A percentile compares a stretch with the other conserved stretches of the same genome.
Evolutionary conservation across 2,329 filamentous ascomycete species (phyloP).

Genomic region (Daldinia eschscholtzii): DNA sequence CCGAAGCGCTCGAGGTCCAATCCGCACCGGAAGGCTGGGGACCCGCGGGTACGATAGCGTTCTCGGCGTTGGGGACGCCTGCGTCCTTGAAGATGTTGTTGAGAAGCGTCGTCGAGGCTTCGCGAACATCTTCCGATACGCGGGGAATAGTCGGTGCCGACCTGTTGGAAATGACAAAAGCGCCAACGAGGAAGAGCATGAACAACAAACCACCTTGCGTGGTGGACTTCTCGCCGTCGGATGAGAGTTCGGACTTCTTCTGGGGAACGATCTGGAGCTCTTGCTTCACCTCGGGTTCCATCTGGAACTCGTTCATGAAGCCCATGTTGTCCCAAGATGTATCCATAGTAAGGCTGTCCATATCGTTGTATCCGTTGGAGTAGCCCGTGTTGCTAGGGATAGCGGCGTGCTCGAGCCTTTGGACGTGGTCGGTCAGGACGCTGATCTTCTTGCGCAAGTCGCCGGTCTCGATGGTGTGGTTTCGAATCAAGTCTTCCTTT

Average conservation of each 20-base stretch:
- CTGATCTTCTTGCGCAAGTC: slow-evolving; percentile 93
- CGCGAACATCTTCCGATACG: slow-evolving; percentile 84
- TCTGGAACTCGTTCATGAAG: slow-evolving; percentile 78
- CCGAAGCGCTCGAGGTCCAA: slow-evolving; percentile 59
- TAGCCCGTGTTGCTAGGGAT: slow-evolving; percentile 73
- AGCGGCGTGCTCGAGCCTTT: slow-evolving; percentile 75
- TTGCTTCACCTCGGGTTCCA: slow-evolving; percentile 72
- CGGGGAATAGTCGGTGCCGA: slow-evolving; percentile 77
- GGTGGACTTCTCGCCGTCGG: slow-evolving; percentile 71
- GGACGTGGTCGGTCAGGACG: slow-evolving; percentile 79
- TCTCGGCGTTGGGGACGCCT: slow-evolving; percentile 66
- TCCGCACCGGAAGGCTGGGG: slow-evolving; percentile 66
- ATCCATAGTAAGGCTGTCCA: slow-evolving; percentile 87
- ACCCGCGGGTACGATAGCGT: slow-evolving; percentile 59
- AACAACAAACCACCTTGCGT: slow-evolving; percentile 87
- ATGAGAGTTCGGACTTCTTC: slow-evolving; percentile 66
- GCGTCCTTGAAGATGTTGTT: slow-evolving; percentile 87
- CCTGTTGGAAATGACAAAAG: slow-evolving; percentile 92
- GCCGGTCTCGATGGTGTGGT: slow-evolving; percentile 89
- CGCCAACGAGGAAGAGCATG: slow-evolving; percentile 96
- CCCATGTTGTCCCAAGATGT: slow-evolving; percentile 85
- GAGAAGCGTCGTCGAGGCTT: slow-evolving; percentile 80
- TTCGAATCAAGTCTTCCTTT: slow-evolving; percentile 90
- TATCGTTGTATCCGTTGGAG: slow-evolving; percentile 79
- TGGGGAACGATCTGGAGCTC: slow-evolving; percentile 66